Conservation (phyloP, 2,329 filamentous ascomycete species). For the Arthrobotrys sphaeroides region DNA sequence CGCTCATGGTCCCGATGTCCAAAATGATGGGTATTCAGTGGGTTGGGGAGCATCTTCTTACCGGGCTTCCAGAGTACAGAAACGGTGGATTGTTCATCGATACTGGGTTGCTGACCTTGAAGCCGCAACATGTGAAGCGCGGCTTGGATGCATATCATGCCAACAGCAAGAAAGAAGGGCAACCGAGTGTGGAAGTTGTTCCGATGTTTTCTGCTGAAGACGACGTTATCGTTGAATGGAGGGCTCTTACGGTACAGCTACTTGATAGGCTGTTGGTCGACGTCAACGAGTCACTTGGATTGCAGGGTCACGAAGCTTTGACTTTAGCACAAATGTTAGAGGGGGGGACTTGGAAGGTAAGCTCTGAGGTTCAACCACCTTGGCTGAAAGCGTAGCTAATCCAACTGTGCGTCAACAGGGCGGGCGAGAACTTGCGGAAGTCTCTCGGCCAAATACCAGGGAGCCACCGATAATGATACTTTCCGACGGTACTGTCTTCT, state of each 20-base stretch:
- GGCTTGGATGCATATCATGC: conserved; percentile 75
- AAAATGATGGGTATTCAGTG: conserved; percentile 82
- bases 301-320: conserved; percentile 76
- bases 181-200: conserved; percentile 76
- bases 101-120: conserved; percentile 80
- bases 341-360: conserved; percentile 96
- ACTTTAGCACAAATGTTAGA: conserved; percentile 89
- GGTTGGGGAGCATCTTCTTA: conserved; percentile 81
- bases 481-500: conserved; percentile 96
- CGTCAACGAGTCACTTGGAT: conserved; percentile 73
- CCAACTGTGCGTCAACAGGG: conserved; percentile 67
- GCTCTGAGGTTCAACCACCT: conserved; percentile 56
- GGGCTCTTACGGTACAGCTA: conserved; percentile 78
- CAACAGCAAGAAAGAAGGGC: conserved; percentile 76
- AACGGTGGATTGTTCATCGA: conserved; percentile 90
- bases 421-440: conserved; percentile 93
- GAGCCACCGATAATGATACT: conserved; percentile 95
- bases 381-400: conserved; percentile 22
- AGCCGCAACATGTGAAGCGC: conserved; percentile 73
- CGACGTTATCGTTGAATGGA: conserved; percentile 82
- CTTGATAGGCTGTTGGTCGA: conserved; percentile 75
- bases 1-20: conserved; percentile 89
- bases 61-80: conserved; percentile 88
- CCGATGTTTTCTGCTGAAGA: conserved; percentile 77
- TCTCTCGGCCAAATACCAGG: conserved; percentile 93